Evolutionary conservation across 805 yeast species (phyloP), one percentile per base, ranked within the genome.

Genomic region (Saturnispora galanensis): DNA sequence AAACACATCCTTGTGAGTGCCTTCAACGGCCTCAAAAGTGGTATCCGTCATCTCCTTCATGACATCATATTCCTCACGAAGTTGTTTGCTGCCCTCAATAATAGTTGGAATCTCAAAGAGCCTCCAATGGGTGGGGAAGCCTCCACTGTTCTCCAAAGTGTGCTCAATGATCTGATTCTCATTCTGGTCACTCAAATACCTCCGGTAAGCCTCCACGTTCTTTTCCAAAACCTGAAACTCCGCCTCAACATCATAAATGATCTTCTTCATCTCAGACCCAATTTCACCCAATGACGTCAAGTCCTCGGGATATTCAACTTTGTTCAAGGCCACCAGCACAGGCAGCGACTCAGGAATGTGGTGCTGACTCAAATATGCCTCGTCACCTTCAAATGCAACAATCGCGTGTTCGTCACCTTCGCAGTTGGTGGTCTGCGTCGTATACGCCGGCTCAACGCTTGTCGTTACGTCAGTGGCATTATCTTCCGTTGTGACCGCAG

Each of bases 71-170:
- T 35, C 30, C 13, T 39, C 39, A 4, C 29, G 16, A 4, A 45
- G 30, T 30, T 31, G 45, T 3, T 44, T 45, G 8, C 52, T 48
- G 15, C 48, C 41, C 16, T 45, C 35, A 2, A 43, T 39, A 36
- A 64, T 41, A 5, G 55, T 54, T 2, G 42, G 46, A 5, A 50
- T 55, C 44, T 64, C 67, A 42, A 46, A 36, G 11, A 64, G 45
- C 45, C 61, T 59, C 68, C 68, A 63, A 28, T 43, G 51, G 1
- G 50, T 41, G 2, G 62, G 60, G 35, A 47, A 56, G 10, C 46
- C 43, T 5, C 59, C 37, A 2, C 62, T 53, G 3, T 39, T 43
- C 16, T 51, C 48, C 10, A 52, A 31, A 1, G 64, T 52, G 42
- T 63, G 64, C 8, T 29, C 38, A 8, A 50, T 39, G 10, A 52